Base-by-base conservation (phyloP, 1,139 yeast species). In the Saccharomyces hybrid region DNA sequence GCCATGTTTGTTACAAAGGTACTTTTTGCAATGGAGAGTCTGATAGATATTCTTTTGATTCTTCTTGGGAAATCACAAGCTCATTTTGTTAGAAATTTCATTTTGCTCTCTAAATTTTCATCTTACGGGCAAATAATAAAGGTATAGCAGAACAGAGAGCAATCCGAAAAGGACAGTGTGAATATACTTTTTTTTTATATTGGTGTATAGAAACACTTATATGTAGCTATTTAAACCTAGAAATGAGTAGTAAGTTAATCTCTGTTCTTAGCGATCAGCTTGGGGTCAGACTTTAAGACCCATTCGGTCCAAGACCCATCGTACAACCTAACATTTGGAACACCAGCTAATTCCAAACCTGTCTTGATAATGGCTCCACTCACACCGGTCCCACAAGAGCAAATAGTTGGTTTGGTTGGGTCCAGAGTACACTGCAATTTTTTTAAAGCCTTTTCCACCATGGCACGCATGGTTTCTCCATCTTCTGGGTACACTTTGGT, bases 321-420 rank as follows among this genome's bases (percentile, higher is more conserved):
- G 64, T 91, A 93, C 6, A 93, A 85, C 53, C 82, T 79, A 19
- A 89, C 76, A 21, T 73, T 66, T 34, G 75, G 70, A 28, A 75
- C 65, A 0, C 83, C 84, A 1, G 86, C 81, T 24, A 80, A 75
- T 52, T 83, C 82, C 47, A 88, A 72, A 2, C 88, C 95, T 26
- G 84, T 76, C 69, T 86, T 85, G 55, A 91, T 75, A 47, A 91
- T 82, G 59, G 91, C 88, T 0, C 97, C 97, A 21, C 97, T 85
- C 49, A 91, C 97, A 51, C 98, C 98, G 1, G 97, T 85, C 24
- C 98, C 99, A 69, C 99, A 93, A 88, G 87, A 82, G 48, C 85
- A 88, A 54, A 93, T 82, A 19, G 88, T 80, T 8, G 86, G 90
- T 62, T 84, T 82, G 2, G 69, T 69, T 32, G 73, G 67, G 2